phyloP scores from a whole-genome alignment of 305 asterid genomes.

The Striga hermonthica region DNA sequence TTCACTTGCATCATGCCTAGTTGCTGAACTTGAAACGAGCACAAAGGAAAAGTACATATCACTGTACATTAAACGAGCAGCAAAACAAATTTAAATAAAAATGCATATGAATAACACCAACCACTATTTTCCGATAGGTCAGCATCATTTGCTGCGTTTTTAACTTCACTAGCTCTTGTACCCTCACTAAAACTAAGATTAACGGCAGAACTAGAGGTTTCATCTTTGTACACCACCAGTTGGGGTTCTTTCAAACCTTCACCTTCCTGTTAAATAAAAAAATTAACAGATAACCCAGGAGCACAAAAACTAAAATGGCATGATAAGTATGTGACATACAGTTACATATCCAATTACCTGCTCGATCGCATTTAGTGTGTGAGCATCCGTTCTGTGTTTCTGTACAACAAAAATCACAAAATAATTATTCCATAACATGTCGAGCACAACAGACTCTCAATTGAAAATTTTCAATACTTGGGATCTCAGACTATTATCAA shows the following conservation, averaged over 20 bases:
- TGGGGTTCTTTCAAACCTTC: constrained; percentile 62
- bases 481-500: too few relatives aligned
- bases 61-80: constrained; percentile 8
- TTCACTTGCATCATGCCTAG: constrained; percentile 29
- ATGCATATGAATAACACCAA: constrained; percentile 34
- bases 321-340: neutral
- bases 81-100: constrained; percentile 3
- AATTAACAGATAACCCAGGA: constrained; percentile 23
- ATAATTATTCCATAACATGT: constrained; percentile 16
- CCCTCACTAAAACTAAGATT: constrained; percentile 39
- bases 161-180: constrained; percentile 37
- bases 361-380: constrained; percentile 51
- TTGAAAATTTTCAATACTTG: neutral
- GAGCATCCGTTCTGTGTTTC: constrained; percentile 72
- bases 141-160: constrained; percentile 30
- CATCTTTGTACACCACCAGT: constrained; percentile 64
- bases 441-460: constrained; percentile 12
- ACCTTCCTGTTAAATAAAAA: constrained; percentile 53
- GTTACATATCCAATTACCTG: constrained; percentile 48
- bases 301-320: constrained; percentile 21
- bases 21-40: constrained; percentile 38
- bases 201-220: constrained; percentile 41
- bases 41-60: constrained; percentile 11
- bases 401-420: constrained; percentile 38
- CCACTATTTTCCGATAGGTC: constrained; percentile 38